Evolutionary conservation across 176 grass and related monocot species (phyloP), one percentile per base, ranked within the genome.

Genomic region (Raddia guianensis): DNA sequence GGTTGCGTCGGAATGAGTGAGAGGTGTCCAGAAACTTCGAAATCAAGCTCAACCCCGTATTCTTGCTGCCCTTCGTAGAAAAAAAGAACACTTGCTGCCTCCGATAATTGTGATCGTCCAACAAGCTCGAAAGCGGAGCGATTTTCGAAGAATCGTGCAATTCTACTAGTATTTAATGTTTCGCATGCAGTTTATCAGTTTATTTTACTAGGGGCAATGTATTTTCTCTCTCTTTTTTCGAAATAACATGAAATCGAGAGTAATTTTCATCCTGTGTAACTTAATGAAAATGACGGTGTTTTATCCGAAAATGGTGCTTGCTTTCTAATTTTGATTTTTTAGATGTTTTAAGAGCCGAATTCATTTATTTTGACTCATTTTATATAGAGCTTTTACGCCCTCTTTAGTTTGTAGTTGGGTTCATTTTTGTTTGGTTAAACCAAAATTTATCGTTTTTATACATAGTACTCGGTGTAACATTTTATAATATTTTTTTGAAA

Each of bases 21-120:
- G 85, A 76, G 68, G 85, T 66, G 57, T 33, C 49, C 13, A 45
- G 60, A 68, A 68, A 65, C 65, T 70, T 76, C 51, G 20, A 54
- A 82, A 72, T 42, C 46, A 14, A 67, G 57, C 83, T 57, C 48
- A 12, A n/a, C 2, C 3, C 13, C 43, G 4, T 70, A 1, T 1
- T 13, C 62, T 32, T 34, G 37, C 37, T 40, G 37, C 37, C 37
- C 37, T 40, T 40, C 37, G 37, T 40, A 40, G 37, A 40, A 40
- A 40, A 40, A 5, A 40, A 65, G 72, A 81, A 73, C 72, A 58
- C 51, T 40, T 50, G 76, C 0, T 77, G 5, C 53, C 27, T 85
- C 51, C 51, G 59, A 69, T 64, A 80, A 68, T 15, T 45, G n/a
- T 8, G 34, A 87, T 71, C 66, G 66, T 80, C 3, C 19, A 33